Evolutionary conservation across 2,329 filamentous ascomycete species (phyloP).

Genomic region (Mariannaea sp.): DNA sequence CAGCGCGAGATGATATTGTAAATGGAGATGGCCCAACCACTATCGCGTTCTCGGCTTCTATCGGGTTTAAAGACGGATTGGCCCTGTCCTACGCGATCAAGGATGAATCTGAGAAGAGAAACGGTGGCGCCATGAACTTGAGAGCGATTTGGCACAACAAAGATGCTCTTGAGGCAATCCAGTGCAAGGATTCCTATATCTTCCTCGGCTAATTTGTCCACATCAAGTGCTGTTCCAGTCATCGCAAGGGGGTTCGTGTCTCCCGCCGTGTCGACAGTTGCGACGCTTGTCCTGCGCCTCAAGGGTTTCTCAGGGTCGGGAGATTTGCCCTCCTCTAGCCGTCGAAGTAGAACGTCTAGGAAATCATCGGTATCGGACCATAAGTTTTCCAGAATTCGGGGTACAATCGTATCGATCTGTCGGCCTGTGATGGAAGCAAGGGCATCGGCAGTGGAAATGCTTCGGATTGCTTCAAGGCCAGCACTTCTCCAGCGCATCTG

Average conservation of each 20-base stretch:
- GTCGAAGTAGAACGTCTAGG: slow-evolving; percentile 69
- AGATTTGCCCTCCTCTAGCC: slow-evolving; percentile 70
- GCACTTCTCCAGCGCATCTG: slow-evolving; percentile 77
- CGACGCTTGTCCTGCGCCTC: slow-evolving; percentile 75
- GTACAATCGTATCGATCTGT: slow-evolving; percentile 79
- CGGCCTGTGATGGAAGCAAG: slow-evolving; percentile 75
- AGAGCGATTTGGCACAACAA: slow-evolving; percentile 77
- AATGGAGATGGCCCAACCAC: slow-evolving; percentile 81
- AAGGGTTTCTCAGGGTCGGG: slow-evolving; percentile 66
- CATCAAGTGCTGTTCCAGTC: slow-evolving; percentile 82
- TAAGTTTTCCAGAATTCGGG: slow-evolving; percentile 84
- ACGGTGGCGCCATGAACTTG: slow-evolving; percentile 80
- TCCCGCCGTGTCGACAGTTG: slow-evolving; percentile 67
- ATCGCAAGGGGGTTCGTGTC: slow-evolving; percentile 73
- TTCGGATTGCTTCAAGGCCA: slow-evolving; percentile 78
- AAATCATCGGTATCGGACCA: slow-evolving; percentile 75
- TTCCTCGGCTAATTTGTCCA: slow-evolving; percentile 87
- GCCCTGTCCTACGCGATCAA: slow-evolving; percentile 58
- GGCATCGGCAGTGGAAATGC: slow-evolving; percentile 78
- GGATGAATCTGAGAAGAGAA: slow-evolving; percentile 76
- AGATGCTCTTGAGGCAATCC: slow-evolving; percentile 85
- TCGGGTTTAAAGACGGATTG: slow-evolving; percentile 58
- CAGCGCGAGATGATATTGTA: slow-evolving; percentile 81
- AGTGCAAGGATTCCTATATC: slow-evolving; percentile 84
- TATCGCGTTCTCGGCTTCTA: slow-evolving; percentile 49